Evolutionary conservation across 768 basidiomycete species (phyloP).

Genomic region (Cystofilobasidium macerans): DNA sequence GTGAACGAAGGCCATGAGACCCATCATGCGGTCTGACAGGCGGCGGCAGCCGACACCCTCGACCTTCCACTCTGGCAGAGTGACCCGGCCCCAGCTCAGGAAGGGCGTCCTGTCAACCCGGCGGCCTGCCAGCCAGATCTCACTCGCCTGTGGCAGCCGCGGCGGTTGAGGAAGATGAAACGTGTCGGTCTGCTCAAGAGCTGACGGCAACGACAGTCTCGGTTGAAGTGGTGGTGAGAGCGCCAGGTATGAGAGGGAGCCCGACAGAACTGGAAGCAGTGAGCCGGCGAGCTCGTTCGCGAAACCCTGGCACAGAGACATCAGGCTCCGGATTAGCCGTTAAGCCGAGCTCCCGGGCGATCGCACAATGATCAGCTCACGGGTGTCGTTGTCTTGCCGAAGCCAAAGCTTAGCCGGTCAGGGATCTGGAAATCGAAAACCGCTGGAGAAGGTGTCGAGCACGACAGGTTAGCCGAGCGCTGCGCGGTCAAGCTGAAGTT

Average conservation of each 20-base stretch:
- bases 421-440: slow-evolving; percentile 87
- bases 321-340: background rate
- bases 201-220: slow-evolving; percentile 31
- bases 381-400: slow-evolving; percentile 64
- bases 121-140: slow-evolving; percentile 72
- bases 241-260: slow-evolving; percentile 11
- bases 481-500: background rate
- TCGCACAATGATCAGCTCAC: slow-evolving; percentile 56
- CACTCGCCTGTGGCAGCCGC: slow-evolving; percentile 51
- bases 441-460: too few relatives aligned
- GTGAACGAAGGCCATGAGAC: slow-evolving; percentile 52
- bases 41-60: slow-evolving; percentile 83
- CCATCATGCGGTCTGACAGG: slow-evolving; percentile 43
- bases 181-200: slow-evolving; percentile 77
- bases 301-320: slow-evolving; percentile 48
- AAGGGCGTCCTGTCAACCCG: slow-evolving; percentile 49
- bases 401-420: slow-evolving; percentile 65
- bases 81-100: slow-evolving; percentile 77
- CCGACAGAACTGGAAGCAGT: slow-evolving; percentile 37
- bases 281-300: slow-evolving; percentile 72
- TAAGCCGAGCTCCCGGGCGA: slow-evolving; percentile 70
- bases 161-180: slow-evolving; percentile 71
- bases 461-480: background rate
- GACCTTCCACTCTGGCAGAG: slow-evolving; percentile 74
- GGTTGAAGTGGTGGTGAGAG: slow-evolving; percentile 1